Percentiles rank a stretch among this genome's conserved stretches.
Evolutionary conservation across 345 rosid species (phyloP).

Genomic region (Noccaea caerulescens): DNA sequence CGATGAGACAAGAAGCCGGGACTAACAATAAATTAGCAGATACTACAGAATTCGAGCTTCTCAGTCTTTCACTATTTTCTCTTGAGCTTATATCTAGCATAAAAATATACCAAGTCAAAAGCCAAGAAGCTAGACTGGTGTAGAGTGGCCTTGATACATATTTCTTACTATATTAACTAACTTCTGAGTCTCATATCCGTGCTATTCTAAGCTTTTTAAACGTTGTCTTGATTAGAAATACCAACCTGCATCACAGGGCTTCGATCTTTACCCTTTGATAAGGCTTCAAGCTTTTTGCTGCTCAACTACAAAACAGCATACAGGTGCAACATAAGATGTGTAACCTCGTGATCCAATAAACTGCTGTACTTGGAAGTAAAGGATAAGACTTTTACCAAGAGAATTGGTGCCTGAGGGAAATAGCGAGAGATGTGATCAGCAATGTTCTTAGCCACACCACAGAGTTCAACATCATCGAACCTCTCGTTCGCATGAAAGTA

Average conservation of each 20-base stretch:
- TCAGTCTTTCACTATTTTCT: background rate
- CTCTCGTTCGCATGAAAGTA: conserved; percentile 96
- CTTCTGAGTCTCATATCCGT: background rate
- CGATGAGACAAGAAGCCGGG: background rate
- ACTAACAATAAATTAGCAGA: conserved; percentile 1
- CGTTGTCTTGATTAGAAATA: background rate
- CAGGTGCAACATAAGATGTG: conserved; percentile 15
- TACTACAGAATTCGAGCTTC: background rate
- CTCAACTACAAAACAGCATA: conserved; percentile 57
- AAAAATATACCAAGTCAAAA: conserved; percentile 8
- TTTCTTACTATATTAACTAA: background rate
- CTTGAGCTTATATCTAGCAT: background rate
- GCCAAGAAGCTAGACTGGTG: conserved; percentile 17
- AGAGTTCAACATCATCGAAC: conserved; percentile 73
- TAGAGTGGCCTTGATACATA: background rate
- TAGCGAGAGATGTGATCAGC: conserved; percentile 88
- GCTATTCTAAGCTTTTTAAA: background rate
- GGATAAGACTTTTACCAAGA: conserved; percentile 60
- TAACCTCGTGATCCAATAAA: background rate
- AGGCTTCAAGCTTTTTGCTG: conserved; percentile 78
- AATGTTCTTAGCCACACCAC: conserved; percentile 77
- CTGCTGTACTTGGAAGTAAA: background rate
- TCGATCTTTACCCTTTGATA: conserved; percentile 64
- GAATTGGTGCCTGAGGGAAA: conserved; percentile 73
- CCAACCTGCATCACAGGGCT: conserved; percentile 87